Percentiles rank a stretch among this genome's conserved stretches.
Conservation (phyloP, 164 flowering plant genomes). For the Houttuynia cordata region DNA sequence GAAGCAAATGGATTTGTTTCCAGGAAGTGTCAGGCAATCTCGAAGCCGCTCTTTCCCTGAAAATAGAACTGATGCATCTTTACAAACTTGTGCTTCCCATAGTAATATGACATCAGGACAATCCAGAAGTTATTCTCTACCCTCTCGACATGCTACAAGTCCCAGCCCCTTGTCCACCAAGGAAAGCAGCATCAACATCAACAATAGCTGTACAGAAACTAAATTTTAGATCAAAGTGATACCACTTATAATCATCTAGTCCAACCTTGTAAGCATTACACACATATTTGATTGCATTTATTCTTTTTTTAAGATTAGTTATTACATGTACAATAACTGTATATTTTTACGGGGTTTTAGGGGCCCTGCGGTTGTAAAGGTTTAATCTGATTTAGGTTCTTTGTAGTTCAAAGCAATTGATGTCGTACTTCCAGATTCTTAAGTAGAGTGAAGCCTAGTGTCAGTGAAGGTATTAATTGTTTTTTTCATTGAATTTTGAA, state of each 20-base stretch:
- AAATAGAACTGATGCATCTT: too few relatives aligned
- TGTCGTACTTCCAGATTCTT: too few relatives aligned
- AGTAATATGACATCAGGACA: background rate
- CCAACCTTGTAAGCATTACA: background rate
- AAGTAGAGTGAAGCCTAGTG: too few relatives aligned
- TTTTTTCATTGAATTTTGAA: too few relatives aligned
- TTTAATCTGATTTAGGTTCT: too few relatives aligned
- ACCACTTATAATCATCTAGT: background rate
- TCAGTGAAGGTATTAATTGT: too few relatives aligned
- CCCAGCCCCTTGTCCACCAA: slow-evolving; percentile 4
- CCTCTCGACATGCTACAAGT: background rate
- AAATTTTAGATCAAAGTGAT: slow-evolving; percentile 1
- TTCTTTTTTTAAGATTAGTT: background rate
- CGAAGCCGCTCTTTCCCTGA: slow-evolving; percentile 15
- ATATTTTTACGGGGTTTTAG: too few relatives aligned
- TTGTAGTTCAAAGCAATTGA: too few relatives aligned
- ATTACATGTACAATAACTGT: background rate
- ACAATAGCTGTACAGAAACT: background rate
- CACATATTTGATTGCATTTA: background rate
- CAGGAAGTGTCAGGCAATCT: slow-evolving; percentile 29
- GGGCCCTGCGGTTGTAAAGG: too few relatives aligned
- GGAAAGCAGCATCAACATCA: slow-evolving; percentile 3
- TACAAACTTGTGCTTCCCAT: too few relatives aligned
- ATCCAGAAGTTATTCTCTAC: slow-evolving; percentile 7
- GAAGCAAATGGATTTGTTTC: slow-evolving; percentile 66